Evolutionary conservation across 306 rosid species (phyloP), one percentile per base, ranked within the genome.

Genomic region (Lathyrus aphaca): DNA sequence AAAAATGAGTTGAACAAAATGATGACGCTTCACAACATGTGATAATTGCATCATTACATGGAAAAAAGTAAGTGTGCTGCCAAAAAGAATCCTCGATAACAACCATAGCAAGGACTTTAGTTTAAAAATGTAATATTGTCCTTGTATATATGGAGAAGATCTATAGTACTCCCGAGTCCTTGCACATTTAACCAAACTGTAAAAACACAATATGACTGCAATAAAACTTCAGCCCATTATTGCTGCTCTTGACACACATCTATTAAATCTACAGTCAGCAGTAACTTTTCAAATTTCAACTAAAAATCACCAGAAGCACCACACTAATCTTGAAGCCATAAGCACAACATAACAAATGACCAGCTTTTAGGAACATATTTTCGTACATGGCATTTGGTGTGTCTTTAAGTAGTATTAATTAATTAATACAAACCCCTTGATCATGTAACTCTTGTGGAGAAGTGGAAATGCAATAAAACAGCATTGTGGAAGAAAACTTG

Each of bases 11-110:
- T 40, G 18, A 17, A 61, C 55, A 64, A 16, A 50, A 42, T 62
- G 10, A 16, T 50, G 56, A 71, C 61, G 42, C 56, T 23, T 25
- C 49, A 75, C 42, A 56, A 55, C 39, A 60, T 37, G 29, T 16
- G 30, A 17, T 55, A 70, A 21, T 66, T 64, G 55, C 56, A 35
- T 58, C 58, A 71, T 38, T 29, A 27, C 18, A 8, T 55, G 60
- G 57, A 30, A 15, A 62, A 77, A 46, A 68, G 35, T 48, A 64
- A 61, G 38, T 38, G 12, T 62, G 70, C 51, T 27, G 11, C 49
- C 40, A 10, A 71, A 64, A 72, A 45, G 69, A 62, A 70, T 74
- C 71, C 61, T 29, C 50, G 64, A 19, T 30, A 72, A 68, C 67
- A 79, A 72, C 25, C 56, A 18, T 16, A 66, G 39, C 68, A 65